These are phyloP conservation scores for Colletotrichum musicola DNA, from an alignment of 2,329 filamentous ascomycete genomes.

Conservation along the genomic window DNA sequence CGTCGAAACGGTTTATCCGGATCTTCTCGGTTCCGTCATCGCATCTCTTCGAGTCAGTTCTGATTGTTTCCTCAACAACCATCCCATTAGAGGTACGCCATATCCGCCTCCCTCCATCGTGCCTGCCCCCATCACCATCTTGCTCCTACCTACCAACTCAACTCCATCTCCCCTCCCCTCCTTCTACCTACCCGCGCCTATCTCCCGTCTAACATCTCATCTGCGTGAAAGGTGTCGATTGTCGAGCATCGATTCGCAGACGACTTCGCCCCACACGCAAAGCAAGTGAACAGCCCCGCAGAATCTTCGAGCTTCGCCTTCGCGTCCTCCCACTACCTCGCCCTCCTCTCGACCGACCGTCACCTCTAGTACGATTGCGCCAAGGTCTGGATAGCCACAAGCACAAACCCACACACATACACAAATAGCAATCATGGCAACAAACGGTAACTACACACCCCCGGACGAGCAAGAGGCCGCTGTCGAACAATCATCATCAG, in stretches of 20 bases:
- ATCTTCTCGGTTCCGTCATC: constrained; percentile 22
- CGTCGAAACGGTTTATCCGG: constrained; percentile 37
- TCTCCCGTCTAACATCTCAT: constrained; percentile 28
- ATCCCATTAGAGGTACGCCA: constrained; percentile 28
- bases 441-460: constrained; percentile 67
- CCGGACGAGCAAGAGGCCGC: constrained; percentile 57
- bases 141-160: constrained; percentile 1
- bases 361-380: constrained; percentile 34
- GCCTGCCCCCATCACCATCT: background rate
- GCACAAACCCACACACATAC: background rate
- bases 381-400: constrained; percentile 18
- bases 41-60: constrained; percentile 32
- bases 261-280: constrained; percentile 14
- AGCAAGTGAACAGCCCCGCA: constrained; percentile 30
- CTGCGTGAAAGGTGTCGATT: constrained; percentile 1
- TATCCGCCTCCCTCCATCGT: constrained; percentile 3
- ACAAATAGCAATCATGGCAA: constrained; percentile 60
- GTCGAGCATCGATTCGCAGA: constrained; percentile 16
- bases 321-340: constrained; percentile 9
- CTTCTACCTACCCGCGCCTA: constrained; percentile 14
- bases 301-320: constrained; percentile 33
- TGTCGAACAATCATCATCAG: constrained; percentile 54
- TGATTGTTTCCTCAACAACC: constrained; percentile 26
- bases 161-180: constrained; percentile 7
- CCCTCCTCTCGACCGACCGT: constrained; percentile 11